Conservation (phyloP, 768 basidiomycete genomes). For the Lactarius indigo region DNA sequence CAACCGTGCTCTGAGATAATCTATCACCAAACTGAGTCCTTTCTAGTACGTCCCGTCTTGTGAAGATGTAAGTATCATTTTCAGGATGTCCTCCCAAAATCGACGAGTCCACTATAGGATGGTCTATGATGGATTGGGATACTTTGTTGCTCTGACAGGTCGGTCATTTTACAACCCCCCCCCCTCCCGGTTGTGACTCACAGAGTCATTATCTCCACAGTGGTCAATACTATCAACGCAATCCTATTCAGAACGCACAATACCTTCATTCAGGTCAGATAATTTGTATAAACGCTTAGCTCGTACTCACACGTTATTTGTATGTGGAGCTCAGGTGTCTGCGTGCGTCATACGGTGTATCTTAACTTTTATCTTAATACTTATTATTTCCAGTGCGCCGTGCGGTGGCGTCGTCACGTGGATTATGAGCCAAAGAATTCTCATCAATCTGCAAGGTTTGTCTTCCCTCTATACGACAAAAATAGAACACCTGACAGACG, state of each 20-base stretch:
- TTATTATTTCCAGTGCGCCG: not conserved
- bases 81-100: not conserved
- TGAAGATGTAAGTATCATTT: conserved; percentile 27
- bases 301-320: not conserved
- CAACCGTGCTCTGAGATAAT: not conserved
- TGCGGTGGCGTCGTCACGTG: conserved; percentile 33
- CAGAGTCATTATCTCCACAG: conserved; percentile 13
- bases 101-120: conserved; percentile 41
- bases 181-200: not conserved
- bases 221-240: conserved; percentile 28
- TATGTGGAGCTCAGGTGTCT: conserved; percentile 12
- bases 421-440: conserved; percentile 36
- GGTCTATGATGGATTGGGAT: conserved; percentile 64
- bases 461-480: not conserved
- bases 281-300: not conserved
- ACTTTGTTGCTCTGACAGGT: conserved; percentile 54
- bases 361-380: not conserved
- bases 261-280: conserved; percentile 23
- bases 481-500: not conserved
- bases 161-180: not conserved
- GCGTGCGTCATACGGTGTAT: not conserved
- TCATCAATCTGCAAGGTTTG: conserved; percentile 35
- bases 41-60: conserved; percentile 27
- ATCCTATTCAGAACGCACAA: conserved; percentile 28
- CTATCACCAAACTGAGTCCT: not conserved